Base-by-base conservation (phyloP, 805 yeast species). In the Candida incommunis region DNA sequence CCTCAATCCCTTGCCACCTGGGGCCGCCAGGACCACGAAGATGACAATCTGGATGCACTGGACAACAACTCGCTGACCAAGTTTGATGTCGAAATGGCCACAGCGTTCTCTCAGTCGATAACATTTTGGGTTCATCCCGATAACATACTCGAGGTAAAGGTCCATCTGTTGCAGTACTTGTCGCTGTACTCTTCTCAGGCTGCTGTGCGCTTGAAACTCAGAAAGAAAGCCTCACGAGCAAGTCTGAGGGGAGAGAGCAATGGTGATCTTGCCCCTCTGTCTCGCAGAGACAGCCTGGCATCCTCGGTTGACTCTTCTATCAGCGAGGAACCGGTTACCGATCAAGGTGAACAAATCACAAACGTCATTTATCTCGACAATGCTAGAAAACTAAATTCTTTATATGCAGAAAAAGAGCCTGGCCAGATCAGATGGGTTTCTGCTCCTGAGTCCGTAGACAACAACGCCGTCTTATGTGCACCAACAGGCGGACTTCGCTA, bases 111-210 rank as follows among this genome's bases (percentile, higher is more conserved):
- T 47, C 53, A 63, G 16, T 60, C 64, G 1, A 61, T 63, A 29
- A 49, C 60, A 3, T 75, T 71, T 55, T 70, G 81, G 72, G 71
- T 78, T n/a, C 82, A 78, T 51, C 63, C 63, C 13, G 83, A 78
- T 56, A 75, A 76, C 53, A 50, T 75, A n/a, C 64, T 70, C 46
- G 82, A 78, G 55, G 62, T 75, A 24, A 68, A 69, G 49, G 62
- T 78, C 22, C 58, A 61, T 24, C 58, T 77, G 26, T 58, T 76
- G 25, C 64, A 71, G 41, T 64, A 69, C 40, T 66, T 73, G 49
- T 61, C 59, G 22, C 53, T 68, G 22, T 58, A 64, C 21, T 57
- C 67, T 3, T 31, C 37, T 11, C 37, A 31, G 18, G 37, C 37
- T 9, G 37, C 18, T 18, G 18, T 31, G 20, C 13, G 37, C 5